A percentile compares a stretch with the other conserved stretches of the same genome.
Conservation (phyloP, 2,329 filamentous ascomycete species). For the Neonectria coccinea region DNA sequence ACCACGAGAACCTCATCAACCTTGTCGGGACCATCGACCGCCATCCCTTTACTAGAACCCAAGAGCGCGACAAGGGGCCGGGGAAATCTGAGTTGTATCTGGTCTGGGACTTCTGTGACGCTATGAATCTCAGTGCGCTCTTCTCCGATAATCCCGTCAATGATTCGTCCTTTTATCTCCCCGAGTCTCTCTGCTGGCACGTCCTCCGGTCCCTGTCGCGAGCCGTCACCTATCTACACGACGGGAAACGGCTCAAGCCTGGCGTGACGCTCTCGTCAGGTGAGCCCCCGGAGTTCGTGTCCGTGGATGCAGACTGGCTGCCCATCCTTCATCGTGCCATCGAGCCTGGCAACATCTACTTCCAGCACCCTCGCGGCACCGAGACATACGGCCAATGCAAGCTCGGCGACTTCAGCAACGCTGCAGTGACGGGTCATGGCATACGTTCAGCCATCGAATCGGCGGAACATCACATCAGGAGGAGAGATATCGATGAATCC, state of each 20-base stretch:
- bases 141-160: constrained; percentile 47
- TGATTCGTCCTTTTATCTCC: constrained; percentile 52
- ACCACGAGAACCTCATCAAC: constrained; percentile 63
- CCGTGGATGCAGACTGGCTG: constrained; percentile 59
- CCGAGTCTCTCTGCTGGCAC: constrained; percentile 68
- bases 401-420: constrained; percentile 61
- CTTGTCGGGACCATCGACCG: constrained; percentile 53
- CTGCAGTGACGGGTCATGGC: constrained; percentile 54
- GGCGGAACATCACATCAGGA: background rate
- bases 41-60: constrained; percentile 32
- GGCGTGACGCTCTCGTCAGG: constrained; percentile 19
- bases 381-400: constrained; percentile 68
- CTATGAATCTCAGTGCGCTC: constrained; percentile 60
- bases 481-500: too few relatives aligned
- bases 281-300: constrained; percentile 26
- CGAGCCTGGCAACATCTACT: constrained; percentile 60
- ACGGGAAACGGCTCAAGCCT: constrained; percentile 53
- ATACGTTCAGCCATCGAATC: constrained; percentile 7
- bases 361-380: constrained; percentile 59
- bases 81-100: constrained; percentile 48
- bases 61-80: constrained; percentile 27
- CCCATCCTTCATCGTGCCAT: constrained; percentile 64
- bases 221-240: constrained; percentile 66
- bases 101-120: constrained; percentile 66
- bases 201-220: constrained; percentile 60